phyloP scores from a whole-genome alignment of 2,329 filamentous ascomycete genomes.

The Verticillium nonalfalfae region DNA sequence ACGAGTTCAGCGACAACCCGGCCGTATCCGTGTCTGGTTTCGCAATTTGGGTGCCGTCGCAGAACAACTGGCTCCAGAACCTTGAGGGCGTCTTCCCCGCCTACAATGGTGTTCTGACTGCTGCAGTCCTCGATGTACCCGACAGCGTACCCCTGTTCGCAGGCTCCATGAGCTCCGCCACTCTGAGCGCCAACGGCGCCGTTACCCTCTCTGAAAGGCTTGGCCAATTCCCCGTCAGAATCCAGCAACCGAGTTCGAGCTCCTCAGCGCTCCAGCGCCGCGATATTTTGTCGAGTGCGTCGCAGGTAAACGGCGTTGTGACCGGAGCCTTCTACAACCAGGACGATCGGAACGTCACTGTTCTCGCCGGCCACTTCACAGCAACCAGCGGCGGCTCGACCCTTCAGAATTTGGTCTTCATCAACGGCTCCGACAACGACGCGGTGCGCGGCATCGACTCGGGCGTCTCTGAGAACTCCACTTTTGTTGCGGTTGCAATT shows the following conservation, averaged over 20 bases:
- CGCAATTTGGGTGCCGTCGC: conserved; percentile 85
- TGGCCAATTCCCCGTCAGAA: conserved; percentile 51
- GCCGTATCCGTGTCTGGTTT: conserved; percentile 65
- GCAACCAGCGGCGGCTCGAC: conserved; percentile 63
- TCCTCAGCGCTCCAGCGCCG: conserved; percentile 38
- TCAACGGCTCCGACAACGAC: conserved; percentile 67
- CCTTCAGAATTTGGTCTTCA: conserved; percentile 74
- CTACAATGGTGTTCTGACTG: conserved; percentile 67
- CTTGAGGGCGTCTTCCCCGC: conserved; percentile 57
- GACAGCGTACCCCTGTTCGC: conserved; percentile 65
- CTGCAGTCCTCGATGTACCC: conserved; percentile 59
- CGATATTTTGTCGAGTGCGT: conserved; percentile 28
- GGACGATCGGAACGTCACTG: conserved; percentile 69
- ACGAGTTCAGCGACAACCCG: conserved; percentile 57
- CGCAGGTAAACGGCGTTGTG: conserved; percentile 59
- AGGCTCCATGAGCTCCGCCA: conserved; percentile 73
- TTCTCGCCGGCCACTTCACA: conserved; percentile 82
- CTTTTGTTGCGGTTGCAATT: conserved; percentile 65
- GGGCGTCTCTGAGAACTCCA: conserved; percentile 64
- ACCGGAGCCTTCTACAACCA: conserved; percentile 72
- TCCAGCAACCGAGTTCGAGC: conserved; percentile 29
- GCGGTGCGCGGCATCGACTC: conserved; percentile 63
- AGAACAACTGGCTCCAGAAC: conserved; percentile 82
- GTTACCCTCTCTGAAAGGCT: conserved; percentile 57
- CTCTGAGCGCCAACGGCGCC: conserved; percentile 66